These are phyloP conservation scores for Chiua sp. DNA, from an alignment of 1,284 basidiomycete genomes.

Conservation along the genomic window DNA sequence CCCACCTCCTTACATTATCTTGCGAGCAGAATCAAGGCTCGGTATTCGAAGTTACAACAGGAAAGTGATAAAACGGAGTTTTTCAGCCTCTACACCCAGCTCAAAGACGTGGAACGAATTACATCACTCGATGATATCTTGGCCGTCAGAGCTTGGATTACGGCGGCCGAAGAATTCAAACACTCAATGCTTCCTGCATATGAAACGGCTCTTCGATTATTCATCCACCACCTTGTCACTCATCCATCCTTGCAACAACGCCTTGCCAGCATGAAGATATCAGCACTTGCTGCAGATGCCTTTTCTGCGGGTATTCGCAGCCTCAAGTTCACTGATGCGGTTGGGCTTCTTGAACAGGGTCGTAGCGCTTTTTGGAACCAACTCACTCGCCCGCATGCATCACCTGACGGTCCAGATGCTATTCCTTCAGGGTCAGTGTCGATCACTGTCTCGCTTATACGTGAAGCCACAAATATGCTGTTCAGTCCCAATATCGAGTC, in stretches of 20 bases:
- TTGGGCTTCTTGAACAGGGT: slow-evolving; percentile 2
- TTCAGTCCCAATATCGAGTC: too few relatives aligned
- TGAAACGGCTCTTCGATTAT: slow-evolving; percentile 3
- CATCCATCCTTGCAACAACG: slow-evolving; percentile 5
- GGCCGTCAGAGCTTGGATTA: slow-evolving; percentile 1
- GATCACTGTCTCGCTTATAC: too few relatives aligned
- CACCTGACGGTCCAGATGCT: neutral
- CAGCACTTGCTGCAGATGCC: neutral
- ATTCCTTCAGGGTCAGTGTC: neutral
- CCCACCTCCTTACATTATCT: neutral
- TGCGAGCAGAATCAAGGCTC: too few relatives aligned
- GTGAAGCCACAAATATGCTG: too few relatives aligned
- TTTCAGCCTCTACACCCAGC: neutral
- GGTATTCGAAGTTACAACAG: neutral
- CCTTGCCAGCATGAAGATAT: slow-evolving; percentile 2
- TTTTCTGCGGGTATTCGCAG: neutral
- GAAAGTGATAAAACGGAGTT: neutral
- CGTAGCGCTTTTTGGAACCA: neutral
- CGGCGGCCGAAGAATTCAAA: neutral
- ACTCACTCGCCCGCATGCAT: neutral
- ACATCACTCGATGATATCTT: neutral
- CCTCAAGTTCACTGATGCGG: neutral
- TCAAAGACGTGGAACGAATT: neutral
- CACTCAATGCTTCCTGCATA: slow-evolving; percentile 6
- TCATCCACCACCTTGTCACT: neutral